Conservation (phyloP, 23 red algal species). For the Agarophyton chilense region DNA sequence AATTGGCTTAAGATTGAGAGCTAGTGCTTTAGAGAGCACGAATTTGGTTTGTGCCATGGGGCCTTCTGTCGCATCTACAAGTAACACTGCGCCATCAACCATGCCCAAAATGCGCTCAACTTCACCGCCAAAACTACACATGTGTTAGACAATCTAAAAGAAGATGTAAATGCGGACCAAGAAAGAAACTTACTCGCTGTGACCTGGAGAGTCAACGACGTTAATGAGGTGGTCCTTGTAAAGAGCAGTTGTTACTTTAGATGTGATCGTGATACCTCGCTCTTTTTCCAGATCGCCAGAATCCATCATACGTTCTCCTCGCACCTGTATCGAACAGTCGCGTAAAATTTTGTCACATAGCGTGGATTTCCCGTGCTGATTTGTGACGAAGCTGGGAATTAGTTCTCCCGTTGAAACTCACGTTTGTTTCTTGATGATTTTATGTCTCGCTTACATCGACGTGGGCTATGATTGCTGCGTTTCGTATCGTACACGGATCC, state of each 20-base stretch:
- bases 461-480: conserved; percentile 64
- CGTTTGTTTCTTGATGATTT: too few relatives aligned
- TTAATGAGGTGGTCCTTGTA: conserved; percentile 70
- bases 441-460: conserved; percentile 56
- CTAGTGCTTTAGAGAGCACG: conserved; percentile 86
- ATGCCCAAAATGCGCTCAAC: conserved; percentile 74
- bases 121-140: conserved; percentile 58
- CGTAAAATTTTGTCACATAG: conserved; percentile 87
- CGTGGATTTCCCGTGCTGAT: conserved; percentile 91
- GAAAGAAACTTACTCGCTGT: conserved; percentile 82
- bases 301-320: conserved; percentile 82
- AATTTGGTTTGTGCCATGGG: conserved; percentile 92
- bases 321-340: conserved; percentile 69
- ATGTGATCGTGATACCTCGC: conserved; percentile 89
- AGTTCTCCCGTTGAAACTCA: not conserved
- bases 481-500: conserved; percentile 43
- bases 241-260: conserved; percentile 78
- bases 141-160: conserved; percentile 14
- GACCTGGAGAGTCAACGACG: conserved; percentile 88
- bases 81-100: conserved; percentile 72
- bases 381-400: not conserved
- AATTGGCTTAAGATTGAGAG: conserved; percentile 74
- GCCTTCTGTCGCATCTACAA: conserved; percentile 80
- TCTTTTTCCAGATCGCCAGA: conserved; percentile 82
- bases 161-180: not conserved